Conservation (phyloP, 2,329 filamentous ascomycete species). For the Lachnellula occidentalis region DNA sequence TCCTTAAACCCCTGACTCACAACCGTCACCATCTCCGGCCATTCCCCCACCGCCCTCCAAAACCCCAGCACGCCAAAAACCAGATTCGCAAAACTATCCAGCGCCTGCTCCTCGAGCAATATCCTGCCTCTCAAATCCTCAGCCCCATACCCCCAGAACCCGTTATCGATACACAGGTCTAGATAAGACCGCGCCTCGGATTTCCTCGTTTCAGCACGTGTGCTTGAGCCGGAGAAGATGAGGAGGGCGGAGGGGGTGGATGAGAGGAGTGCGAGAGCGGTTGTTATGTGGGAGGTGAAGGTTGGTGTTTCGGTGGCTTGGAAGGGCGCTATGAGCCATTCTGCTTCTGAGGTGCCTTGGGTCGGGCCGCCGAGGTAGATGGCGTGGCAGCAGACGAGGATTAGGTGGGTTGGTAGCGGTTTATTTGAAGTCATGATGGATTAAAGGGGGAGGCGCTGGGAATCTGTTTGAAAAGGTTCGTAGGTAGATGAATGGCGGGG, state of each 20-base stretch:
- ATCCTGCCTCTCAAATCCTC: conserved; percentile 31
- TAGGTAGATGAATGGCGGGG: no score
- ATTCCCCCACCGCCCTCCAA: conserved; percentile 34
- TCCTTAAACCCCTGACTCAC: conserved; percentile 68
- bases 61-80: conserved; percentile 58
- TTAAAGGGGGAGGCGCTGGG: neutral
- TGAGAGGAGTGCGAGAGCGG: conserved; percentile 51
- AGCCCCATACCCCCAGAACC: conserved; percentile 36
- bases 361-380: conserved; percentile 62
- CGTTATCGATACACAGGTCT: conserved; percentile 40
- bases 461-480: no score
- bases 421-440: neutral
- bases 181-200: conserved; percentile 62
- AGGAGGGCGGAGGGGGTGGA: conserved; percentile 31
- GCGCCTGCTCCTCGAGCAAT: conserved; percentile 62
- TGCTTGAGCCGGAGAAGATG: conserved; percentile 33
- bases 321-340: conserved; percentile 73
- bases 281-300: conserved; percentile 69
- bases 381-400: conserved; percentile 80
- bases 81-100: conserved; percentile 83
- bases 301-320: conserved; percentile 74
- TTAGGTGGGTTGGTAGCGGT: conserved; percentile 43
- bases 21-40: conserved; percentile 55
- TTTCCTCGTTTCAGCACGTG: conserved; percentile 48
- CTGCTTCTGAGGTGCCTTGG: conserved; percentile 38